Percentiles rank a stretch among this genome's conserved stretches.
These are phyloP conservation scores for Aspergillus funiculosus DNA, from an alignment of 495 filamentous ascomycete species.

Conservation along the genomic window DNA sequence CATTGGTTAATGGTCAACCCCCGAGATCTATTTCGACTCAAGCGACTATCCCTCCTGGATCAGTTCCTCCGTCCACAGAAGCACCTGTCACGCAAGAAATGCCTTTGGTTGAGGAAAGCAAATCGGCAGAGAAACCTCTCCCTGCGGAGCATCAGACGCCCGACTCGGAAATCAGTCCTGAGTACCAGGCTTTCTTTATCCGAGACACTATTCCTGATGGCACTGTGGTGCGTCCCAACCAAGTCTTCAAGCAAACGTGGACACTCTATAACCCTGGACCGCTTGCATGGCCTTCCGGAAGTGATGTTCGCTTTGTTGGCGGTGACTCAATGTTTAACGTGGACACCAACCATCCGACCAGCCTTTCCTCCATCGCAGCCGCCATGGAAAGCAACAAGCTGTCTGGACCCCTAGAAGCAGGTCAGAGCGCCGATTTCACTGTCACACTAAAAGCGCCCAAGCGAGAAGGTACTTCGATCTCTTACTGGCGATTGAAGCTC, in stretches of 20 bases:
- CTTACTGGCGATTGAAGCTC: constrained; percentile 92
- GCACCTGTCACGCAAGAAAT: constrained; percentile 57
- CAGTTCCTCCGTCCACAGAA: constrained; percentile 57
- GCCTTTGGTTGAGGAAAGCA: constrained; percentile 45
- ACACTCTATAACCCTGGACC: constrained; percentile 80
- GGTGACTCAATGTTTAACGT: constrained; percentile 94
- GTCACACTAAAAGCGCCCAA: constrained; percentile 75
- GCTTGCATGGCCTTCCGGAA: constrained; percentile 76
- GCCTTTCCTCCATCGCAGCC: constrained; percentile 60
- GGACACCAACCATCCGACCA: constrained; percentile 68
- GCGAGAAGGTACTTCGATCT: constrained; percentile 70
- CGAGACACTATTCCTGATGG: constrained; percentile 75
- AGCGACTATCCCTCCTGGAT: constrained; percentile 39
- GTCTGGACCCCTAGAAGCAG: constrained; percentile 59
- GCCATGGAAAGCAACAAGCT: constrained; percentile 78
- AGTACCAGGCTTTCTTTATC: constrained; percentile 68
- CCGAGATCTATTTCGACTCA: constrained; percentile 44
- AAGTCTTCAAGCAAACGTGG: constrained; percentile 86
- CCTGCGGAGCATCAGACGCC: constrained; percentile 14
- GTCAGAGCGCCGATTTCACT: constrained; percentile 72
- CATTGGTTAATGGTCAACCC: constrained; percentile 61
- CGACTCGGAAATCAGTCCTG: constrained; percentile 7
- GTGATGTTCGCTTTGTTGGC: constrained; percentile 83
- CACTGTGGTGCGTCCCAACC: constrained; percentile 57
- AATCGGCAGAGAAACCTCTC: constrained; percentile 28